Conservation (phyloP, 2,329 filamentous ascomycete genomes). For the Parafenestella ontariensis region DNA sequence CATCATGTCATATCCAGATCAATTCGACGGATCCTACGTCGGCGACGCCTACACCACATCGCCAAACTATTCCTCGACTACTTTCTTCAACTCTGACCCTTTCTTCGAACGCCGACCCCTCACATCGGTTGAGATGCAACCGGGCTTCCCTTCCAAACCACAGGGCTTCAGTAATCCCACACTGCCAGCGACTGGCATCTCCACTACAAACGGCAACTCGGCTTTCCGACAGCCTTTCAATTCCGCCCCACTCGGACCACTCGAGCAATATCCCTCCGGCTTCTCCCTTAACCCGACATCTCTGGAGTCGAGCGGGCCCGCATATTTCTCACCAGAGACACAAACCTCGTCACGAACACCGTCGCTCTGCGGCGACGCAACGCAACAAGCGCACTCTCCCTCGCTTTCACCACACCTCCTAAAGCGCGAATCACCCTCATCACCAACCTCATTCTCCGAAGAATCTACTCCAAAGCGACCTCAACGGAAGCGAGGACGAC, state of each 20-base stretch:
- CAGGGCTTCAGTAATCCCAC: slow-evolving; percentile 21
- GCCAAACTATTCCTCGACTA: slow-evolving; percentile 34
- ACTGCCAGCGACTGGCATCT: slow-evolving; percentile 20
- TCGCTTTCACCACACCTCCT: slow-evolving; percentile 36
- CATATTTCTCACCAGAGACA: slow-evolving; percentile 24
- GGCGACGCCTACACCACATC: slow-evolving; percentile 28
- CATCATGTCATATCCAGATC: slow-evolving; percentile 28
- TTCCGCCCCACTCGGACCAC: slow-evolving; percentile 28
- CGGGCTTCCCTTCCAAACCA: slow-evolving; percentile 23
- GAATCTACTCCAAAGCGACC: slow-evolving; percentile 33
- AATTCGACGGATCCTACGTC: slow-evolving; percentile 35
- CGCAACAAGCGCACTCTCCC: slow-evolving; percentile 30
- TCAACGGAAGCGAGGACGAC: slow-evolving; percentile 41
- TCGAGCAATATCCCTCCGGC: slow-evolving; percentile 22
- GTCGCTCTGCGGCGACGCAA: slow-evolving; percentile 42
- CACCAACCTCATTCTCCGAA: slow-evolving; percentile 23
- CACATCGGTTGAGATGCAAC: slow-evolving; percentile 28
- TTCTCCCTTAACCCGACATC: slow-evolving; percentile 28
- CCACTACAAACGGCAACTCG: slow-evolving; percentile 16
- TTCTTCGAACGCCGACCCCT: slow-evolving; percentile 37
- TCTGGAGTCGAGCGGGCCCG: slow-evolving; percentile 19
- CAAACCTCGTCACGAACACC: slow-evolving; percentile 36
- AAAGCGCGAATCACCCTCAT: slow-evolving; percentile 40
- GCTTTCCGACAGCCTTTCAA: slow-evolving; percentile 24
- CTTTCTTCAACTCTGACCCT: slow-evolving; percentile 37